Percentiles rank a stretch among this genome's conserved stretches.
These are phyloP conservation scores for Lipomyces lipofer DNA, from an alignment of 805 yeast species.

Conservation along the genomic window DNA sequence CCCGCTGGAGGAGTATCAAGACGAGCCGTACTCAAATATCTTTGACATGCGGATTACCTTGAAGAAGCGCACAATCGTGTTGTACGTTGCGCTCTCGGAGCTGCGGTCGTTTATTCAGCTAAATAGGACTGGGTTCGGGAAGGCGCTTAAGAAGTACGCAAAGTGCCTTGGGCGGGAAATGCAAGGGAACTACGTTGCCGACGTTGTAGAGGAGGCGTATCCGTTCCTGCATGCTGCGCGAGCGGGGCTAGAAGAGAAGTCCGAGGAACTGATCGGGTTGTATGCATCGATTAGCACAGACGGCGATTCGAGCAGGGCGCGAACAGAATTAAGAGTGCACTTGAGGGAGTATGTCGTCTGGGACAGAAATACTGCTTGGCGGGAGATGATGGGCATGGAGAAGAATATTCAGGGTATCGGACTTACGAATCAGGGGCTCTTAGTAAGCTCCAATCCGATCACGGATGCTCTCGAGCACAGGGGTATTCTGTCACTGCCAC, in stretches of 20 bases:
- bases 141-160: conserved; percentile 89
- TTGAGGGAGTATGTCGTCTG: conserved; percentile 92
- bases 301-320: conserved; percentile 47
- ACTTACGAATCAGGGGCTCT: conserved; percentile 20
- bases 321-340: conserved; percentile 51
- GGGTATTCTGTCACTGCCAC: conserved; percentile 15
- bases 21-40: conserved; percentile 35
- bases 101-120: conserved; percentile 79
- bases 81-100: conserved; percentile 77
- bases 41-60: conserved; percentile 61
- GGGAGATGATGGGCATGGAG: conserved; percentile 90
- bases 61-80: conserved; percentile 62
- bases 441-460: conserved; percentile 24
- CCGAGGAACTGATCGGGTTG: conserved; percentile 54
- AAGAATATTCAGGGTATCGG: conserved; percentile 77
- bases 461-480: conserved; percentile 24
- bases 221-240: conserved; percentile 57
- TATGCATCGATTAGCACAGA: conserved; percentile 56
- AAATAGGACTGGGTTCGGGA: conserved; percentile 84
- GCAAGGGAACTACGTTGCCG: conserved; percentile 47
- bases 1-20: conserved; percentile 14
- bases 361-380: conserved; percentile 98
- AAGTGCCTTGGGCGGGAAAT: conserved; percentile 67
- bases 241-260: conserved; percentile 50
- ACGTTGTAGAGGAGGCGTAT: conserved; percentile 48